These are phyloP conservation scores for Globisporangium irregulare DNA, from an alignment of 352 stramenopile genomes.

Conservation along the genomic window DNA sequence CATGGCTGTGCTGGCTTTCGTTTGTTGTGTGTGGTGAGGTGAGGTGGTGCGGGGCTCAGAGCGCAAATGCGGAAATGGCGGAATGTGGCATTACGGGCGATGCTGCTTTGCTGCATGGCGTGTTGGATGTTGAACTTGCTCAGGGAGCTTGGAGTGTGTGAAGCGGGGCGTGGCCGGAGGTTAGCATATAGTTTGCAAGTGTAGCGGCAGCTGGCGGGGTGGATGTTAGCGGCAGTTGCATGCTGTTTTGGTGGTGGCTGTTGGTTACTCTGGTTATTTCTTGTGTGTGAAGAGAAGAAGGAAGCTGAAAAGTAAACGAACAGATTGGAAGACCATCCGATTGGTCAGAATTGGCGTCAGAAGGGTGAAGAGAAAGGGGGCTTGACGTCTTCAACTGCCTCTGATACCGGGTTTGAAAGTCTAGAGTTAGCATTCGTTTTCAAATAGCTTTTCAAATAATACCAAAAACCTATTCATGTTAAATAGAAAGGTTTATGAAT, in stretches of 20 bases:
- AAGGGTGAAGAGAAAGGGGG: not conserved
- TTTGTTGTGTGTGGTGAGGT: not conserved
- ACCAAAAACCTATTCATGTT: not conserved
- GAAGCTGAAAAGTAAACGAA: conserved; percentile 17
- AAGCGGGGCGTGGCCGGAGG: not conserved
- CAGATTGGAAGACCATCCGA: conserved; percentile 15
- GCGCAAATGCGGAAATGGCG: conserved; percentile 8
- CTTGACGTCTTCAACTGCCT: not conserved
- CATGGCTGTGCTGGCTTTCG: not conserved
- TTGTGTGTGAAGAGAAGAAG: not conserved
- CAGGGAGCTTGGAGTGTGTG: conserved; percentile 2
- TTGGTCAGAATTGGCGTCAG: conserved; percentile 7
- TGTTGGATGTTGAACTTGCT: conserved; percentile 1
- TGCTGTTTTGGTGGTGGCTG: conserved; percentile 8
- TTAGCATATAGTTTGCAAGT: conserved; percentile 8
- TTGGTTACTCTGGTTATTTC: not conserved
- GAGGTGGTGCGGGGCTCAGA: conserved; percentile 2
- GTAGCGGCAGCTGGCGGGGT: not conserved
- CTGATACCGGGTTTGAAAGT: not conserved
- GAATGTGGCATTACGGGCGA: not conserved
- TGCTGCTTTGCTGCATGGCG: not conserved
- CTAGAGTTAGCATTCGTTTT: not conserved
- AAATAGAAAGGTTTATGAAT: not conserved
- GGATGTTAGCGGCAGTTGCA: not conserved
- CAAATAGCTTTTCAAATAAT: not conserved